Base-by-base conservation (phyloP, 345 rosid species). In the Hypericum androsaemum region DNA sequence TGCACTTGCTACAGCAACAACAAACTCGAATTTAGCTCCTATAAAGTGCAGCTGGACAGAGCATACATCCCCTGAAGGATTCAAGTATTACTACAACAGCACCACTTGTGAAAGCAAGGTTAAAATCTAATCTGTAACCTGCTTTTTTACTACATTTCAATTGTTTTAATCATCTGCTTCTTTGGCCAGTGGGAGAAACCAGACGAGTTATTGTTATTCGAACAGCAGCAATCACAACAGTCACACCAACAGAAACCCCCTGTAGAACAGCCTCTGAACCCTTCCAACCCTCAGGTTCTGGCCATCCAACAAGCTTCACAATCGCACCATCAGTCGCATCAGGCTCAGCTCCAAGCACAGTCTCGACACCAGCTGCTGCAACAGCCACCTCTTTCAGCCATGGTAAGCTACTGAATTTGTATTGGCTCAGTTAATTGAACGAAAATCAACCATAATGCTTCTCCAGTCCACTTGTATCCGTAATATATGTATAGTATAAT, bases 21-120 rank as follows among this genome's bases (percentile, higher is more conserved):
- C 39, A 22, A 52, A 59, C 7, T 80, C 73, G 41, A 52, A 67
- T 16, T 69, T 54, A 22, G 68, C 75, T 60, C 62, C 88, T 56
- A 67, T 56, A 51, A 81, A 83, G 70, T 75, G 84, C 73, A 79
- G 60, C 64, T 92, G 98, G 98, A 83, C 98, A 2, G 98, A 88
- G 71, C 98, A 92, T 75, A 83, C 82, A 35, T 88, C 98, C 9
- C 97, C 97, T 8, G 98, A 92, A 61, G 98, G 98, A 61, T 92
- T 80, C 76, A 83, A 85, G 68, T 92, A 92, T 75, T 92, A 88
- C 67, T 81, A 88, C 68, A 92, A 88, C 43, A 70, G 83, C 62
- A 55, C 64, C 56, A 92, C 95, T 16, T 72, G 76, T 58, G 98
- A 88, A 75, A 92, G 98, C 71, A 83, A 71, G 84, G 98, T 92